These are phyloP conservation scores for Dimocarpus longan DNA, from an alignment of 345 rosid genomes.

Conservation along the genomic window DNA sequence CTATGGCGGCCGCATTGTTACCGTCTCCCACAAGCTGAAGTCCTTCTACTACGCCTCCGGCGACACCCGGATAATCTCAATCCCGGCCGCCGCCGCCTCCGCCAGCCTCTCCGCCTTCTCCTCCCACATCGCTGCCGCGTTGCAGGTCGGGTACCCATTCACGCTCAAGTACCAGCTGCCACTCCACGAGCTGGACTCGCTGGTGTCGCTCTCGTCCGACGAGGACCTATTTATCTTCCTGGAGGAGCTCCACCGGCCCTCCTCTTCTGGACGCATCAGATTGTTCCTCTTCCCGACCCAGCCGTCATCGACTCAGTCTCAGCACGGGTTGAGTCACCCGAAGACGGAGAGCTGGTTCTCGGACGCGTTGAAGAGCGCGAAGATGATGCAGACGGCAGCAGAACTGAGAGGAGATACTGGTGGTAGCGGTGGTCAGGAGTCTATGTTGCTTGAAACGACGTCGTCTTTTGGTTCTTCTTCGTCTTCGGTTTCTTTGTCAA, in stretches of 20 bases:
- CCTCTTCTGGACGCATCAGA: constrained; percentile 39
- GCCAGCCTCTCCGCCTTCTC: constrained; percentile 37
- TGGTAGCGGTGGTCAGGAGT: constrained; percentile 54
- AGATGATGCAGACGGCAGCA: constrained; percentile 48
- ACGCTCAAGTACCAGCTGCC: constrained; percentile 56
- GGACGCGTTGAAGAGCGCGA: constrained; percentile 69
- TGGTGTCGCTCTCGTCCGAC: constrained; percentile 45
- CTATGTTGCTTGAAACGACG: constrained; percentile 66
- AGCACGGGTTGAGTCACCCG: constrained; percentile 53
- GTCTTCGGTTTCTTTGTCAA: constrained; percentile 63
- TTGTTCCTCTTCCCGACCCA: constrained; percentile 34
- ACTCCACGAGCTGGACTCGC: constrained; percentile 49
- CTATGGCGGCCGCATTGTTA: constrained; percentile 67
- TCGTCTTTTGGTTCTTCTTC: constrained; percentile 84
- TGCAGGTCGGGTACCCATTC: constrained; percentile 36
- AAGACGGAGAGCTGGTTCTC: constrained; percentile 80
- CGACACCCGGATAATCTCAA: constrained; percentile 53
- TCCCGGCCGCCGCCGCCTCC: constrained; percentile 29
- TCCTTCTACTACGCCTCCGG: constrained; percentile 51
- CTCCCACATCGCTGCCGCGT: constrained; percentile 39
- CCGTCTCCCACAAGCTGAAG: constrained; percentile 48
- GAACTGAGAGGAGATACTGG: constrained; percentile 31
- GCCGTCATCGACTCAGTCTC: not conserved
- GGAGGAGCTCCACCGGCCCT: constrained; percentile 40
- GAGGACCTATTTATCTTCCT: constrained; percentile 49